Evolutionary conservation across 768 basidiomycete genomes (phyloP).

Genomic region (Tubosaeta brunneosetosa): DNA sequence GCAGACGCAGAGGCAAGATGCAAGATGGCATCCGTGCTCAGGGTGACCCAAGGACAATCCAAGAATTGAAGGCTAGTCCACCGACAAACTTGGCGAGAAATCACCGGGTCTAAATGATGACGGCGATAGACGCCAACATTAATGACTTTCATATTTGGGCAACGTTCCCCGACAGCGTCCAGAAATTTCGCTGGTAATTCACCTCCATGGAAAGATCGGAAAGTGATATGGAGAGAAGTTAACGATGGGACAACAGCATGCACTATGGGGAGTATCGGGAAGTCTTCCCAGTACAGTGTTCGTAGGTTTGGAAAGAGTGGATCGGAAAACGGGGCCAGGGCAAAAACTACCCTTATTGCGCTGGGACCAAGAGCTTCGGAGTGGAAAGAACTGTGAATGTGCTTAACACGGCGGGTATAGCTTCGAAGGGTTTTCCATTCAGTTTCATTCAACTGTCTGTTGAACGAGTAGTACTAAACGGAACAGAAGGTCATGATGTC

Average conservation of each 20-base stretch:
- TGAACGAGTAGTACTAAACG: background rate
- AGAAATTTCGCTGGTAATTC: background rate
- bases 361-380: background rate
- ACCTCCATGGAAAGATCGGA: too few species aligned
- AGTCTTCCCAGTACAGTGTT: too few species aligned
- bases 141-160: background rate
- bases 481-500: background rate
- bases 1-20: background rate
- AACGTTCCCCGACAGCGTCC: background rate
- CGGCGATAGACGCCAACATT: background rate
- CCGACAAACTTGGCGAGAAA: background rate
- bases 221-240: too few species aligned
- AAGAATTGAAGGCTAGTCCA: background rate
- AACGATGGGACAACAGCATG: background rate
- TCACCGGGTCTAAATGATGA: background rate
- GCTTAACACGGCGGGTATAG: background rate
- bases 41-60: background rate
- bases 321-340: background rate
- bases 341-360: background rate
- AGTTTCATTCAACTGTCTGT: background rate
- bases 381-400: too few species aligned
- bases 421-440: background rate
- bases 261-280: background rate
- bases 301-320: background rate
- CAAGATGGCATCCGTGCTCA: background rate